Conservation (phyloP, 805 yeast species). For the Metschnikowia cubensis region DNA sequence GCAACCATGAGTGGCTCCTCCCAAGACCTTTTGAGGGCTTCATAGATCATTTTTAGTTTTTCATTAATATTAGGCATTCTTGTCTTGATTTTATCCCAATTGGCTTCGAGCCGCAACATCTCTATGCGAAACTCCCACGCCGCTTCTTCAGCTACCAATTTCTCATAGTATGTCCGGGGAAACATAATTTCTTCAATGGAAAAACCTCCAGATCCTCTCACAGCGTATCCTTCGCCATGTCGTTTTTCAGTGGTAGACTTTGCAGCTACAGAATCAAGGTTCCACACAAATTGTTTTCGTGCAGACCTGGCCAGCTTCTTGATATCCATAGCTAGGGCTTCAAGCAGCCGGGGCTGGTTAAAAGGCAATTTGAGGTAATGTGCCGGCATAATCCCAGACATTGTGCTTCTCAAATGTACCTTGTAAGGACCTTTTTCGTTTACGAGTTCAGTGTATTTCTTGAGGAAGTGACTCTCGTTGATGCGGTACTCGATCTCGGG, state of each 20-base stretch:
- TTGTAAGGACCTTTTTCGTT: conserved; percentile 35
- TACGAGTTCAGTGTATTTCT: conserved; percentile 19
- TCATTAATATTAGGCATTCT: not conserved
- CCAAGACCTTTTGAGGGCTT: conserved; percentile 10
- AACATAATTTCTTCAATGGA: conserved; percentile 26
- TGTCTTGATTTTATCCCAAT: conserved; percentile 9
- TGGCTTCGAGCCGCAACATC: conserved; percentile 7
- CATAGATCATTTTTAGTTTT: not conserved
- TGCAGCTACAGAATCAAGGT: not conserved
- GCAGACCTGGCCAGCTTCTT: conserved; percentile 25
- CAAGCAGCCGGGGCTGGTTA: conserved; percentile 17
- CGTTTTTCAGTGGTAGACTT: not conserved
- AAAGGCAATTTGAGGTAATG: conserved; percentile 28
- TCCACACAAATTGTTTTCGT: conserved; percentile 28
- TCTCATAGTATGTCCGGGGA: conserved; percentile 26
- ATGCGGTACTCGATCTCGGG: conserved; percentile 34
- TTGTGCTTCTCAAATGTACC: conserved; percentile 27
- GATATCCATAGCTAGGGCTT: conserved; percentile 29
- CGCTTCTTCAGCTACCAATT: conserved; percentile 29
- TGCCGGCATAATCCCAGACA: conserved; percentile 30
- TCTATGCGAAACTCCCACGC: conserved; percentile 32
- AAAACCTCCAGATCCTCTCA: conserved; percentile 26
- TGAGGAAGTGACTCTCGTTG: conserved; percentile 25
- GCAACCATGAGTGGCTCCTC: conserved; percentile 11
- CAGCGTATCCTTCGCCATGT: conserved; percentile 29